A percentile compares a stretch with the other conserved stretches of the same genome.
Evolutionary conservation across 306 rosid species (phyloP).

Genomic region (Hippophae rhamnoides): DNA sequence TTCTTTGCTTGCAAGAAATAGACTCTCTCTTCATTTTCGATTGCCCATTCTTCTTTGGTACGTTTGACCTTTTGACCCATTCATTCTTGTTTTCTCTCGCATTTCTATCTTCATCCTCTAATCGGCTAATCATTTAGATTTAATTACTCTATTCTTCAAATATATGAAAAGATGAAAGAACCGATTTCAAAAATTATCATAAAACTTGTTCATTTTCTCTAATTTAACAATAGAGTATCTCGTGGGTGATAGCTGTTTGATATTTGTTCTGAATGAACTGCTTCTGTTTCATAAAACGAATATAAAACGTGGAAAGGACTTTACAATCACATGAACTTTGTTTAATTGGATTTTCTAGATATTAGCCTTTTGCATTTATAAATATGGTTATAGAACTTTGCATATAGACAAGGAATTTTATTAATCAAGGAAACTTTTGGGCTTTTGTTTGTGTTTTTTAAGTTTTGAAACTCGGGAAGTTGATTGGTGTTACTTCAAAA

Average conservation of each 20-base stretch:
- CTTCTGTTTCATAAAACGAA: slow-evolving; percentile 23
- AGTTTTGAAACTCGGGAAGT: slow-evolving; percentile 11
- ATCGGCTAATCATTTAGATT: slow-evolving; percentile 26
- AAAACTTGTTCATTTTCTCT: too few species aligned
- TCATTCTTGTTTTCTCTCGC: background rate
- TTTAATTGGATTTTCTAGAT: slow-evolving; percentile 6
- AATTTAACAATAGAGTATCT: too few species aligned
- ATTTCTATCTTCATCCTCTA: slow-evolving; percentile 18
- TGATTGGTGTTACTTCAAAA: slow-evolving; percentile 22
- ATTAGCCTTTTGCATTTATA: slow-evolving; percentile 6
- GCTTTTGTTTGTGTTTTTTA: slow-evolving; percentile 2
- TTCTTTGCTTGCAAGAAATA: slow-evolving; percentile 20
- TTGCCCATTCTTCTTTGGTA: too few species aligned
- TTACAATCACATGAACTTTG: slow-evolving; percentile 24
- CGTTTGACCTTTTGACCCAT: slow-evolving; percentile 15
- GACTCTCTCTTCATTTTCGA: slow-evolving; percentile 15
- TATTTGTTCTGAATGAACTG: too few species aligned
- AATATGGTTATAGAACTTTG: background rate
- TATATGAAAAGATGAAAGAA: too few species aligned
- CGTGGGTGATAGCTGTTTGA: too few species aligned
- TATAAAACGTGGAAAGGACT: slow-evolving; percentile 20
- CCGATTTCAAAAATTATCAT: too few species aligned
- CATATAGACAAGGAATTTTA: slow-evolving; percentile 4
- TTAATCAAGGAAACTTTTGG: slow-evolving; percentile 17
- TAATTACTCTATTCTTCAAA: background rate